phyloP scores from a whole-genome alignment of 768 basidiomycete genomes.

The Candolleomyces eurysporus region DNA sequence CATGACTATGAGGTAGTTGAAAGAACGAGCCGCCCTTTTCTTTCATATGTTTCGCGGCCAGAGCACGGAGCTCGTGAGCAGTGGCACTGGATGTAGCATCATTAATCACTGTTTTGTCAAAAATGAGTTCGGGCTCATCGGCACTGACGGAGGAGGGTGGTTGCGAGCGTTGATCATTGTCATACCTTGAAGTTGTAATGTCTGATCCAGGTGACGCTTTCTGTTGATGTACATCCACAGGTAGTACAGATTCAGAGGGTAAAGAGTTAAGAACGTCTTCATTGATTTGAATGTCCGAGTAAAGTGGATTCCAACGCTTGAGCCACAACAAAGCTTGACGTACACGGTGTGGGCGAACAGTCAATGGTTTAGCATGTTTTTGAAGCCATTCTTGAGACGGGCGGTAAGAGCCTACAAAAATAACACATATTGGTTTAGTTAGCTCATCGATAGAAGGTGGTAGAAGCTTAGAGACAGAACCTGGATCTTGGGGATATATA shows the following conservation, averaged over 20 bases:
- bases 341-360: slow-evolving; percentile 29
- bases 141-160: too few species aligned
- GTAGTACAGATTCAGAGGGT: slow-evolving; percentile 19
- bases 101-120: slow-evolving; percentile 25
- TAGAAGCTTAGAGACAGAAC: slow-evolving; percentile 22
- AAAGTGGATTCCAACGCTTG: slow-evolving; percentile 32
- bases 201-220: slow-evolving; percentile 11
- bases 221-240: slow-evolving; percentile 28
- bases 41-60: slow-evolving; percentile 31
- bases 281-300: slow-evolving; percentile 27
- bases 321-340: slow-evolving; percentile 34
- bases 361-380: slow-evolving; percentile 32
- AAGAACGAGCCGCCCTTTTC: slow-evolving; percentile 22
- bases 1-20: slow-evolving; percentile 27
- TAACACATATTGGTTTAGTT: slow-evolving; percentile 32
- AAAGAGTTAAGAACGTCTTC: too few species aligned
- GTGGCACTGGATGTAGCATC: slow-evolving; percentile 27
- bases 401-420: slow-evolving; percentile 33
- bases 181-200: slow-evolving; percentile 8
- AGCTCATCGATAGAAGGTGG: slow-evolving; percentile 37
- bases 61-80: slow-evolving; percentile 26
- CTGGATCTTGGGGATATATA: slow-evolving; percentile 36
- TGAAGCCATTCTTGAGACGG: slow-evolving; percentile 30
- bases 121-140: too few species aligned
- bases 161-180: too few species aligned